Evolutionary conservation across 129 eudicot species (phyloP), one percentile per base, ranked within the genome.

Genomic region (Escallonia herrerae): DNA sequence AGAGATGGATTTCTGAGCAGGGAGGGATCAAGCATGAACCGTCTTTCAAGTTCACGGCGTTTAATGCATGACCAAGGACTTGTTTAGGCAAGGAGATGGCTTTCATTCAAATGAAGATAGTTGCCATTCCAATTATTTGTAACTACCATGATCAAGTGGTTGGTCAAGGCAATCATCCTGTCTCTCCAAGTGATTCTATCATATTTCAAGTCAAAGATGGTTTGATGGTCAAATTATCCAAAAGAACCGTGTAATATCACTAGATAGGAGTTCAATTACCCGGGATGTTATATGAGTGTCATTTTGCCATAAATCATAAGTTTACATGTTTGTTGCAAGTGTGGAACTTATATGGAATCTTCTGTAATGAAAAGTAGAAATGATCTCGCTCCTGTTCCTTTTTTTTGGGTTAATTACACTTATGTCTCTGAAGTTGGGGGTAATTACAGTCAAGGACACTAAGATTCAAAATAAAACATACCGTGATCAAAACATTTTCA

Each of bases 1-100:
- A 84, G 75, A 77, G 90, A 49, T 84, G 90, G 90, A 65, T 80
- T 50, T 33, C 83, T 0, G 66, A 75, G 40, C 40, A 44, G 6
- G 86, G 83, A 67, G 74, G 74, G 5, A 71, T 80, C 43, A 84
- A 77, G 38, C 86, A 84, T 41, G 86, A 74, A 44, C 83, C 90
- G 1, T 74, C 90, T 5, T 80, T 46, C 80, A 80, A 80, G 68
- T 80, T 84, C 55, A 60, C 86, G 3, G 72, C 81, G 11, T 84
- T 84, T 57, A 75, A 70, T 46, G 91, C 80, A 5, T 87, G 91
- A 9, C 91, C 91, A 44, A 75, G 87, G 59, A 63, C 80, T 6
- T 85, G 91, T 62, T 10, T 81, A 11, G 91, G 91, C 5, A 85
- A 81, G 71, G 78, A 85, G n/a, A 81, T 81, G 84, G 48, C 79